These are phyloP conservation scores for Alternaria ventricosa DNA, from an alignment of 2,329 filamentous ascomycete genomes.

Conservation along the genomic window DNA sequence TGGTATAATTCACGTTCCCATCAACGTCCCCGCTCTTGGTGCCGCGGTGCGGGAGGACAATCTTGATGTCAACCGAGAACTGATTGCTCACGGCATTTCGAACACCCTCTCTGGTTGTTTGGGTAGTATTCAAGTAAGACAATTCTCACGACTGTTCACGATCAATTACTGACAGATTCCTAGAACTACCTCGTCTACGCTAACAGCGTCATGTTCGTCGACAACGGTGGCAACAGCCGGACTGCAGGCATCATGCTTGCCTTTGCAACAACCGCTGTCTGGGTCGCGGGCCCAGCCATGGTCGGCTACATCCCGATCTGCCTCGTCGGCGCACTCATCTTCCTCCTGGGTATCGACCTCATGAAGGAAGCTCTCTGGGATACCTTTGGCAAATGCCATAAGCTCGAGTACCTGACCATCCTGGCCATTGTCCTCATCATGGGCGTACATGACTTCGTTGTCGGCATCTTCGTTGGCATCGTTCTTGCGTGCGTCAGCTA, in stretches of 20 bases:
- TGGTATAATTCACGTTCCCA: conserved; percentile 93
- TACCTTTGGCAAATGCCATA: conserved; percentile 85
- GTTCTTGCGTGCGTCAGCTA: conserved; percentile 89
- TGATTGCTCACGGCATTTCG: conserved; percentile 90
- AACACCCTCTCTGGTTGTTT: conserved; percentile 86
- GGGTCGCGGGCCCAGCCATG: conserved; percentile 83
- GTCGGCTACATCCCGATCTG: conserved; percentile 96
- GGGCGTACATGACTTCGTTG: conserved; percentile 96
- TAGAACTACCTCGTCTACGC: conserved; percentile 97
- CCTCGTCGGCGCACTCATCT: conserved; percentile 95
- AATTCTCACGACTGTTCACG: fast-evolving
- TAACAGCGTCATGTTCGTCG: conserved; percentile 96
- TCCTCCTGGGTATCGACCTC: conserved; percentile 91
- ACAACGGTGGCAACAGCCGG: conserved; percentile 85
- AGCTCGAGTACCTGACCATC: conserved; percentile 87
- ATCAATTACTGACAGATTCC: conserved; percentile 22
- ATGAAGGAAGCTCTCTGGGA: conserved; percentile 86
- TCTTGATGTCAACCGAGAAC: conserved; percentile 85
- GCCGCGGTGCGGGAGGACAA: conserved; percentile 92
- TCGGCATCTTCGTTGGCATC: conserved; percentile 91
- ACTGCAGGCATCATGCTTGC: conserved; percentile 87
- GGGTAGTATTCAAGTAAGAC: conserved; percentile 76
- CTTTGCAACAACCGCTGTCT: conserved; percentile 76
- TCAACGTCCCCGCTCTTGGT: conserved; percentile 93
- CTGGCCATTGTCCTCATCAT: conserved; percentile 91